phyloP scores from a whole-genome alignment of 495 filamentous ascomycete species.

The Neurospora pannonica region DNA sequence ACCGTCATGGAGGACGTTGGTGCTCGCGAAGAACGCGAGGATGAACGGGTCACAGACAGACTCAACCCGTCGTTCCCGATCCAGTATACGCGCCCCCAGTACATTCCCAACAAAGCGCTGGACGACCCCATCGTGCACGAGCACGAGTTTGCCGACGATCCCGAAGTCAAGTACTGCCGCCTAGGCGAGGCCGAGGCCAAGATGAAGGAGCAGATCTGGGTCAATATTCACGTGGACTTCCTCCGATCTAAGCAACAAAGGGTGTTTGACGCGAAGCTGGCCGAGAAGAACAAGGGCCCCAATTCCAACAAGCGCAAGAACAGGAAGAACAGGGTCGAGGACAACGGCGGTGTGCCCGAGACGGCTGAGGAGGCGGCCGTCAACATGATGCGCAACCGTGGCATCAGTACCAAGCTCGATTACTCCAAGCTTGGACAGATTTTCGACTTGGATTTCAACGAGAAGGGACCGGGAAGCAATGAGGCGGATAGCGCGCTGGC shows the following conservation, averaged over 20 bases:
- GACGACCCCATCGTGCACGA: slow-evolving; percentile 54
- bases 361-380: slow-evolving; percentile 65
- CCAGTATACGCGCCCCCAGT: neutral
- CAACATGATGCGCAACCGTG: slow-evolving; percentile 61
- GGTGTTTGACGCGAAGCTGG: slow-evolving; percentile 54
- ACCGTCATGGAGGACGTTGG: neutral
- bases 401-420: slow-evolving; percentile 74
- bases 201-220: slow-evolving; percentile 83
- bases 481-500: neutral
- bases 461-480: slow-evolving; percentile 28
- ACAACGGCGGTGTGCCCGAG: slow-evolving; percentile 33
- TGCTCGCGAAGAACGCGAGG: neutral
- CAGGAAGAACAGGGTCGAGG: slow-evolving; percentile 44
- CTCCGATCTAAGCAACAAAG: slow-evolving; percentile 74
- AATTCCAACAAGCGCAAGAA: slow-evolving; percentile 38
- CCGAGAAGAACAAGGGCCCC: slow-evolving; percentile 37
- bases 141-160: slow-evolving; percentile 76
- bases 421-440: slow-evolving; percentile 56
- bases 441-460: slow-evolving; percentile 27
- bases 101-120: slow-evolving; percentile 5
- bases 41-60: neutral
- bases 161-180: slow-evolving; percentile 70
- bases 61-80: neutral
- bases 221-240: slow-evolving; percentile 87
- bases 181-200: slow-evolving; percentile 59